Conservation (phyloP, 2,329 filamentous ascomycete genomes). For the Stachybotrys elegans region DNA sequence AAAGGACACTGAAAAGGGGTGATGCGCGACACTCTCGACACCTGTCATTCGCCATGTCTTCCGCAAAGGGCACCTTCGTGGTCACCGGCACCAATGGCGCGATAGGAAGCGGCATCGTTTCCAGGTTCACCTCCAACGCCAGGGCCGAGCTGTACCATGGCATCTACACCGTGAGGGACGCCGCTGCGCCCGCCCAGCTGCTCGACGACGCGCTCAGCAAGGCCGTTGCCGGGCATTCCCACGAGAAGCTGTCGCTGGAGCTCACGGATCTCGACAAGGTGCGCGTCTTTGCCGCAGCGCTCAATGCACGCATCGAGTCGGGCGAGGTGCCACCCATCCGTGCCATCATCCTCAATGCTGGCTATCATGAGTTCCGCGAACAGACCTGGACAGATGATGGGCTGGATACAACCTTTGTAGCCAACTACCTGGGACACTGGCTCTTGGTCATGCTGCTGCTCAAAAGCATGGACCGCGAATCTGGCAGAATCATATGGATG, state of each 20-base stretch:
- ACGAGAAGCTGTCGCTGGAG: conserved; percentile 27
- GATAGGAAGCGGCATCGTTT: conserved; percentile 28
- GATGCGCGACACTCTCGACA: too few species aligned
- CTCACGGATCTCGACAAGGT: conserved; percentile 22
- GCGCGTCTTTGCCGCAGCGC: conserved; percentile 17
- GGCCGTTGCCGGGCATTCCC: conserved; percentile 16
- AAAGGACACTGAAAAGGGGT: too few species aligned
- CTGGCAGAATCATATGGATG: conserved; percentile 21
- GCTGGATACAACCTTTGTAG: conserved; percentile 26
- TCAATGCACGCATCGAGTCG: conserved; percentile 23
- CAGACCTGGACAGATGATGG: conserved; percentile 24
- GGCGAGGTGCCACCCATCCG: conserved; percentile 32
- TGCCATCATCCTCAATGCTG: conserved; percentile 31
- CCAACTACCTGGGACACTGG: conserved; percentile 26
- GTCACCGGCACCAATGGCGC: conserved; percentile 34
- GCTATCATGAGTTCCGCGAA: conserved; percentile 16
- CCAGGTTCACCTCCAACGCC: conserved; percentile 21
- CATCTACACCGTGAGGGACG: conserved; percentile 31
- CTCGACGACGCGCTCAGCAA: conserved; percentile 18
- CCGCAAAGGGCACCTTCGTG: conserved; percentile 23
- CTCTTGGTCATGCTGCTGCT: conserved; percentile 23
- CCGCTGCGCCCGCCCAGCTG: conserved; percentile 19
- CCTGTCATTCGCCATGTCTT: background rate
- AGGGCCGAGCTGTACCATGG: conserved; percentile 23
- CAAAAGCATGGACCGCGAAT: conserved; percentile 24